Percentiles rank a stretch among this genome's conserved stretches.
These are phyloP conservation scores for Austropuccinia psidii DNA, from an alignment of 1,284 basidiomycete genomes.

Conservation along the genomic window DNA sequence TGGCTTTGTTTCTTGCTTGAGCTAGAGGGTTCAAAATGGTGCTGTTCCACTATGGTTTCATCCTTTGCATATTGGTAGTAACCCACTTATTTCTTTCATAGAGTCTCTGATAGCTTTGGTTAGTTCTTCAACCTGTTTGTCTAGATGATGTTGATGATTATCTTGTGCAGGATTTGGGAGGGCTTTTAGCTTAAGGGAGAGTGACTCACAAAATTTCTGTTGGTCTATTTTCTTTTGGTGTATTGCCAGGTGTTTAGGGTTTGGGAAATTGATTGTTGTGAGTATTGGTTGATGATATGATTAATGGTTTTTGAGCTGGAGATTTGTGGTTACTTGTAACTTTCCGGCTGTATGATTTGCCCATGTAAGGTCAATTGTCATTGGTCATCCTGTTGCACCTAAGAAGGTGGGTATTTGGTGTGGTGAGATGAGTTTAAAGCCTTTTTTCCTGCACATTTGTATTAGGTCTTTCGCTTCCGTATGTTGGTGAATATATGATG, in stretches of 20 bases:
- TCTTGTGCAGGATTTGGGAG: not conserved
- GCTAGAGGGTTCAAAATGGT: too few relatives aligned
- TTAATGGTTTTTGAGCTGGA: not conserved
- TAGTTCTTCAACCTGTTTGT: not conserved
- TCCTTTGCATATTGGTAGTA: not conserved
- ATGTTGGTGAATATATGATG: not conserved
- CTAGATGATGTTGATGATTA: not conserved
- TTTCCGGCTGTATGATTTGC: not conserved
- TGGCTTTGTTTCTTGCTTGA: too few relatives aligned
- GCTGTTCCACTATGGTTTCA: too few relatives aligned
- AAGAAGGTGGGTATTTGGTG: not conserved
- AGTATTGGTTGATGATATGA: not conserved
- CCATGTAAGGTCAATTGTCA: not conserved
- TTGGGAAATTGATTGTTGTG: too few relatives aligned
- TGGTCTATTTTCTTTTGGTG: not conserved
- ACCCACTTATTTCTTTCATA: not conserved
- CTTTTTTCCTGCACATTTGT: not conserved
- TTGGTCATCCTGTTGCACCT: not conserved
- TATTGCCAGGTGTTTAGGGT: not conserved
- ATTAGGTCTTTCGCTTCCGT: not conserved
- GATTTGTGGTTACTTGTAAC: not conserved
- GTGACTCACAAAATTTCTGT: not conserved
- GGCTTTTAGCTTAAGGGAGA: not conserved
- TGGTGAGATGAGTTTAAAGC: conserved; percentile 1
- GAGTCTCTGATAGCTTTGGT: too few relatives aligned